These are phyloP conservation scores for Fusarium pininemorale DNA, from an alignment of 2,329 filamentous ascomycete species.

Conservation along the genomic window DNA sequence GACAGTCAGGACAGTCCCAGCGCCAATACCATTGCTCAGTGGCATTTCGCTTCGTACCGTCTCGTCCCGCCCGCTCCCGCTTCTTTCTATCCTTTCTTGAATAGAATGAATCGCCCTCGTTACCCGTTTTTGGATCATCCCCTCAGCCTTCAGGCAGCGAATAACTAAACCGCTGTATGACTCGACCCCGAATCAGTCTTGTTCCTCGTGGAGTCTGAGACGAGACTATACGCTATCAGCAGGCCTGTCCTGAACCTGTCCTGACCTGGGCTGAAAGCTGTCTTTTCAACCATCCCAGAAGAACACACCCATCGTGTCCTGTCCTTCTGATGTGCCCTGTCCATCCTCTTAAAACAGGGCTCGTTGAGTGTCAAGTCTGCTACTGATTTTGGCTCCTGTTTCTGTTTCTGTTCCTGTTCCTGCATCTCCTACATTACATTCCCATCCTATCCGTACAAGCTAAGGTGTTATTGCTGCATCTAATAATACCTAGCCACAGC, in stretches of 20 bases:
- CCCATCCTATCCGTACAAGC: not conserved
- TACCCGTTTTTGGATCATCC: conserved; percentile 11
- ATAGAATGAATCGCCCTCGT: conserved; percentile 6
- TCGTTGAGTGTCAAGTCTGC: conserved; percentile 22
- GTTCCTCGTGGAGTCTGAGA: conserved; percentile 52
- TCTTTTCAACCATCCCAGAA: conserved; percentile 37
- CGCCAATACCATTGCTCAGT: not conserved
- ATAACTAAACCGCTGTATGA: conserved; percentile 35
- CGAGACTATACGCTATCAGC: conserved; percentile 49
- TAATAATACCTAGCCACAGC: conserved; percentile 25
- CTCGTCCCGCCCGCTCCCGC: conserved; percentile 41
- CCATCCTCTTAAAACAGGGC: conserved; percentile 24
- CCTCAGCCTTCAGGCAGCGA: conserved; percentile 18
- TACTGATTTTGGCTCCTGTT: conserved; percentile 32
- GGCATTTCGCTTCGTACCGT: conserved; percentile 40
- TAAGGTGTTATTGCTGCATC: conserved; percentile 12
- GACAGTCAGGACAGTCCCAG: conserved; percentile 2
- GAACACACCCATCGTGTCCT: conserved; percentile 36
- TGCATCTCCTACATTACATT: conserved; percentile 16
- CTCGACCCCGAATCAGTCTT: conserved; percentile 37
- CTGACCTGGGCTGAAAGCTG: conserved; percentile 29
- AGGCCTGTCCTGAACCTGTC: conserved; percentile 44
- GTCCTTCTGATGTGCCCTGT: conserved; percentile 37
- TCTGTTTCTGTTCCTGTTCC: conserved; percentile 39
- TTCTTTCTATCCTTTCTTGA: conserved; percentile 18